Evolutionary conservation across 106 monocot genomes (phyloP), one percentile per base, ranked within the genome.

Genomic region (Allium fistulosum): DNA sequence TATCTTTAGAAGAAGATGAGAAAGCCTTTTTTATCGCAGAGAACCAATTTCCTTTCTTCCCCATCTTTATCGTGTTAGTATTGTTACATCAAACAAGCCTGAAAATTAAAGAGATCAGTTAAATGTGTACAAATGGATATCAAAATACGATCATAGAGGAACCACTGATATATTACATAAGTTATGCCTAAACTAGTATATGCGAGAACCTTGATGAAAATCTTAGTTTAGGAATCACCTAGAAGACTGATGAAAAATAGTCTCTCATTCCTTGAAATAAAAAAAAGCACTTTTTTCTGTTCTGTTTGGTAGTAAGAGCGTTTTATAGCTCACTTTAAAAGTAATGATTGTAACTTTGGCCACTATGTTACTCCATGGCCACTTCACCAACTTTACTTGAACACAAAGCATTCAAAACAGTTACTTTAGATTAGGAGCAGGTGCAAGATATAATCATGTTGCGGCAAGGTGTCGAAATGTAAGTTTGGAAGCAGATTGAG

Each of bases 11-110:
- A 67, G 59, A 77, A 63, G 84, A 27, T 55, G 83, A 73, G 74
- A 90, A 90, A 49, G 84, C 80, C 77, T 53, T 94, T 74, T 75
- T 94, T 56, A 94, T 68, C 57, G 85, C 83, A 48, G 83, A 77
- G 50, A 95, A 66, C 94, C 94, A 95, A 66, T 58, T 79, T 49
- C 91, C 83, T 76, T 88, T 95, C 88, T 85, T 95, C 69, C 88
- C 81, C 91, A 91, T 95, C 11, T 76, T 69, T 58, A 71, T 76
- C 26, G 73, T 73, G 82, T 84, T 55, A 71, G 71, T 70, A 47
- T 65, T 69, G 46, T 58, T 49, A 59, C 27, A 10, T 71, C n/a
- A 46, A 66, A 13, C 14, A 26, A 37, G 22, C 26, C 45, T 58
- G 55, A 58, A 58, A 37, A 69, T 26, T 11, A 15, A 53, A 49